Base-by-base conservation (phyloP, 495 filamentous ascomycete genomes). In the Talaromyces proteolyticus region DNA sequence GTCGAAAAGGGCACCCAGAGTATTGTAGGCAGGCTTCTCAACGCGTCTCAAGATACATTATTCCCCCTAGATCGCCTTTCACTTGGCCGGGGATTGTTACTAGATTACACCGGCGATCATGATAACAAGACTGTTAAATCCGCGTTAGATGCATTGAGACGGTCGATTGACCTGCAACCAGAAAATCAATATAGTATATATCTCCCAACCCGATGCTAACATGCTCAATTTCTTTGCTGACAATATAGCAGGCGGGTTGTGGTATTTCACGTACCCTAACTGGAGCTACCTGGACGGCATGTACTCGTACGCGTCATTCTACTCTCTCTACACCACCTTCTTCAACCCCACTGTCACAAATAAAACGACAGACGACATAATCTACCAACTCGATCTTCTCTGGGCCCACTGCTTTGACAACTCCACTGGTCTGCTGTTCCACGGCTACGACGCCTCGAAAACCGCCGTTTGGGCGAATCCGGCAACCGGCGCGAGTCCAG, bases 271-370 rank as follows among this genome's bases (percentile, higher is more conserved):
- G 1, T 81, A 80, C 41, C 73, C 72, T 0, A 63, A 82, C 36
- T 78, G 78, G 58, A 79, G 78, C 72, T 82, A 77, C 67, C 65
- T 81, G 0, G 79, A 80, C 46, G 78, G 77, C 2, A 68, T 78
- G 36, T 81, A 70, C 64, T 77, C 77, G 59, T 67, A 74, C 3
- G 57, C 67, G 2, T 72, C 75, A 3, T 82, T 80, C 54, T 73
- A 68, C 21, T 65, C 70, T 1, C 57, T 66, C n/a, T 78, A 72
- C 52, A 76, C 74, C 0, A 49, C 62, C 0, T 43, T 64, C 17
- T 78, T 76, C 50, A 58, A 69, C 7, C 52, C 64, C 0, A 43
- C 47, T 22, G 6, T 23, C 8, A 16, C 11, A 12, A 2, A 24
- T 23, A 76, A 72, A 52, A 54, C 29, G 42, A 53, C 69, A 34